These are phyloP conservation scores for Crassisporium funariophilum DNA, from an alignment of 768 basidiomycete genomes.

Conservation along the genomic window DNA sequence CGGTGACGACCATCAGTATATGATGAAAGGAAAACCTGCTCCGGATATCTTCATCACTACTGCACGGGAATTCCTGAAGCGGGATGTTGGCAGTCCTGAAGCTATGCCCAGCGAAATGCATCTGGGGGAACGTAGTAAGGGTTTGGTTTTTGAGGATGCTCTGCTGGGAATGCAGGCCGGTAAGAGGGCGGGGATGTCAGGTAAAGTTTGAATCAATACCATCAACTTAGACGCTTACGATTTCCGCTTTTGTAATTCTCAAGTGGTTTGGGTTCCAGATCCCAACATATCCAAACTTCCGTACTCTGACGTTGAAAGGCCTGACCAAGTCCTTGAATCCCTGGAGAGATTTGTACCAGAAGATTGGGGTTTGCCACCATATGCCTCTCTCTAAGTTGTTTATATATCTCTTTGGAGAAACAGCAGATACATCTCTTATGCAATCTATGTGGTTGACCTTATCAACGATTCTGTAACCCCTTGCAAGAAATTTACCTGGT, in stretches of 20 bases:
- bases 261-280: slow-evolving; percentile 89
- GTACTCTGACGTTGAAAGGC: slow-evolving; percentile 48
- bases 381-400: slow-evolving; percentile 32
- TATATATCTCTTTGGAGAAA: too few species aligned
- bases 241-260: slow-evolving; percentile 1
- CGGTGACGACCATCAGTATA: slow-evolving; percentile 60
- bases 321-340: slow-evolving; percentile 62
- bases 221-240: slow-evolving; percentile 2
- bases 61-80: slow-evolving; percentile 59
- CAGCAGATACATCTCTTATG: too few species aligned
- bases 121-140: slow-evolving; percentile 52
- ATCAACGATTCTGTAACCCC: too few species aligned
- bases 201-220: slow-evolving; percentile 38
- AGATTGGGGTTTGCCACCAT: slow-evolving; percentile 82
- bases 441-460: too few species aligned
- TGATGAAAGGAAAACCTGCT: slow-evolving; percentile 71
- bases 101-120: slow-evolving; percentile 35
- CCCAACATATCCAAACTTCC: slow-evolving; percentile 57
- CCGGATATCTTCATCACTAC: slow-evolving; percentile 83
- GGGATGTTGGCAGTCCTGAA: slow-evolving; percentile 54
- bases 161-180: slow-evolving; percentile 78
- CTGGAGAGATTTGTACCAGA: slow-evolving; percentile 79
- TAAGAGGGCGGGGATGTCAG: slow-evolving; percentile 84
- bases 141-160: slow-evolving; percentile 84
- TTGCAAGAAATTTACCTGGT: too few species aligned